Evolutionary conservation across 2,329 filamentous ascomycete genomes (phyloP), one percentile per base, ranked within the genome.

Genomic region (Diatrype stigma): DNA sequence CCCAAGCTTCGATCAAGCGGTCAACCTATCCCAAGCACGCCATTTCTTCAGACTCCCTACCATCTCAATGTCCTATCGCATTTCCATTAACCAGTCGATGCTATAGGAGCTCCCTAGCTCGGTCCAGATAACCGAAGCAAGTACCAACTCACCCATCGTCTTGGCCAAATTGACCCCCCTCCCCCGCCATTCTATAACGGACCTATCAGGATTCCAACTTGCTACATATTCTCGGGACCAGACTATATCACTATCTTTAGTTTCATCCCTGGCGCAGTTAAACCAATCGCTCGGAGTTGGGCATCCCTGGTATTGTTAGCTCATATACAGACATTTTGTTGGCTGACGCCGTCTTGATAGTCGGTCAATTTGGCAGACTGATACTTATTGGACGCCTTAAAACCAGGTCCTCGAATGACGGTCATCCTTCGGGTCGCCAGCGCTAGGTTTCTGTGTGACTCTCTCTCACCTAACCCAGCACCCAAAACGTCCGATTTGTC

Each of bases 341-440:
- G 40, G 40, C 40, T 28, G 40, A 44, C 40, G 40, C 12, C 40
- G 19, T 23, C 40, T 14, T 44, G 22, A 44, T 23, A n/a, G 21
- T 17, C 11, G 21, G 40, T 19, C 40, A 44, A 44, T 12, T 12
- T 44, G 12, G 40, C n/a, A 14, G n/a, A 28, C 40, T 16, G 21
- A 7, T 44, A 44, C n/a, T 44, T 44, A 44, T 44, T 44, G 40
- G 40, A 28, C 40, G 40, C 40, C 40, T 17, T 44, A 44, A 23
- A 28, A 28, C 22, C 21, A 44, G 40, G 40, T 6, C 40, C 40
- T 21, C 10, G 3, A 44, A 23, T 44, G 40, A 44, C 12, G n/a
- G 26, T 23, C 22, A 19, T 44, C 40, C 40, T 26, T 23, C 22
- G 40, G 40, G 22, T 44, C 34, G 34, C 34, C 34, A 37, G n/a